Conservation (phyloP, 1,139 yeast species). For the Suhomyces terraborum region DNA sequence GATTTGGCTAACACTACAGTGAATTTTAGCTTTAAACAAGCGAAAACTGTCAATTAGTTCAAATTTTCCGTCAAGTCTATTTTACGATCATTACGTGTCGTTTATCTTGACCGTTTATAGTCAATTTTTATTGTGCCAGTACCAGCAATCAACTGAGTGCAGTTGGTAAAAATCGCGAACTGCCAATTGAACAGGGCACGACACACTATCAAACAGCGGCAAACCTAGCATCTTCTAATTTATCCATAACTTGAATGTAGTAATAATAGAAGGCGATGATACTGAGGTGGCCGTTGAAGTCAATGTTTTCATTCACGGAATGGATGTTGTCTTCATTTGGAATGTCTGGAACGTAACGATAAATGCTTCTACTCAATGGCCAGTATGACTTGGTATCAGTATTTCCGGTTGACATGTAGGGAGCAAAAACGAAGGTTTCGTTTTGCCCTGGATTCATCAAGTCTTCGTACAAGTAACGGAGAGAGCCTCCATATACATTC, state of each 20-base stretch:
- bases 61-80: too few species aligned
- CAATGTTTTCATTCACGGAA: conserved; percentile 37
- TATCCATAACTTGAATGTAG: conserved; percentile 39
- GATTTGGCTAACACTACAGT: too few species aligned
- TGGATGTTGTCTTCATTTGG: conserved; percentile 27
- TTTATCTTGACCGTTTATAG: neutral
- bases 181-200: too few species aligned
- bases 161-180: too few species aligned
- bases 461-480: conserved; percentile 58
- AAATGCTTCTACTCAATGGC: conserved; percentile 42
- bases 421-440: conserved; percentile 35
- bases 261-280: conserved; percentile 40
- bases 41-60: too few species aligned
- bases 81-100: too few species aligned
- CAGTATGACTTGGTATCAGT: conserved; percentile 47
- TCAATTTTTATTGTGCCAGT: neutral
- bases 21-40: too few species aligned
- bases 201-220: neutral
- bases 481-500: conserved; percentile 57
- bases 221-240: conserved; percentile 20
- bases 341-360: conserved; percentile 37
- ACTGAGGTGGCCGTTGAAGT: conserved; percentile 29
- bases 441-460: conserved; percentile 33
- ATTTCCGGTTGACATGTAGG: conserved; percentile 39
- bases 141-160: too few species aligned